Evolutionary conservation across 1,284 basidiomycete species (phyloP).

Genomic region (Moniliella sp.): DNA sequence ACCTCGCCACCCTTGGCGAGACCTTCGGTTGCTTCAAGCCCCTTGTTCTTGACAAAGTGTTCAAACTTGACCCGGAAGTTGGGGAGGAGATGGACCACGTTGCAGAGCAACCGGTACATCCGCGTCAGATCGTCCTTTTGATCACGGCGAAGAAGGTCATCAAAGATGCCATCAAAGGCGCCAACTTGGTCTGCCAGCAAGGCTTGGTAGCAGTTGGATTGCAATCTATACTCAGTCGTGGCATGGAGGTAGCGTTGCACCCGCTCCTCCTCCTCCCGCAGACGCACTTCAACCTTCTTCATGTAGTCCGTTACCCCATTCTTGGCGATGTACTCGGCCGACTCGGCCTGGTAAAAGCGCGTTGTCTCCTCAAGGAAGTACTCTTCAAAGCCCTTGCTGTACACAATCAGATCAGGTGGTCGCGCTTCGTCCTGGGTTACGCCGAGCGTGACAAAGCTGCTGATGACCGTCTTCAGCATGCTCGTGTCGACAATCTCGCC

Average conservation of each 20-base stretch:
- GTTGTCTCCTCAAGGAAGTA: constrained; percentile 75
- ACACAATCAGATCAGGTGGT: constrained; percentile 37
- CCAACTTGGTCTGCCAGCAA: constrained; percentile 70
- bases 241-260: constrained; percentile 83
- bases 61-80: constrained; percentile 81
- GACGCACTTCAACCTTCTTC: constrained; percentile 75
- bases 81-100: constrained; percentile 73
- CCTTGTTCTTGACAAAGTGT: constrained; percentile 74
- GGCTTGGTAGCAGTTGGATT: constrained; percentile 53
- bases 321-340: constrained; percentile 64
- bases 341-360: constrained; percentile 75
- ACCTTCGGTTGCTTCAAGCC: constrained; percentile 58
- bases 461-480: constrained; percentile 82
- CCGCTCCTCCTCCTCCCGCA: constrained; percentile 82
- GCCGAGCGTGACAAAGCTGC: constrained; percentile 46
- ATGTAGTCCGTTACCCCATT: constrained; percentile 89
- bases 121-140: constrained; percentile 61
- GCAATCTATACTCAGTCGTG: constrained; percentile 13
- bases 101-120: constrained; percentile 77
- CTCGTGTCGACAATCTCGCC: constrained; percentile 82
- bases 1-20: constrained; percentile 30
- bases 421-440: not conserved
- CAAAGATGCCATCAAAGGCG: constrained; percentile 84
- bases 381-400: constrained; percentile 69
- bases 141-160: constrained; percentile 70